Evolutionary conservation across 169 alveolate species (phyloP), one percentile per base, ranked within the genome.

Genomic region (Cryptosporidium ryanae): DNA sequence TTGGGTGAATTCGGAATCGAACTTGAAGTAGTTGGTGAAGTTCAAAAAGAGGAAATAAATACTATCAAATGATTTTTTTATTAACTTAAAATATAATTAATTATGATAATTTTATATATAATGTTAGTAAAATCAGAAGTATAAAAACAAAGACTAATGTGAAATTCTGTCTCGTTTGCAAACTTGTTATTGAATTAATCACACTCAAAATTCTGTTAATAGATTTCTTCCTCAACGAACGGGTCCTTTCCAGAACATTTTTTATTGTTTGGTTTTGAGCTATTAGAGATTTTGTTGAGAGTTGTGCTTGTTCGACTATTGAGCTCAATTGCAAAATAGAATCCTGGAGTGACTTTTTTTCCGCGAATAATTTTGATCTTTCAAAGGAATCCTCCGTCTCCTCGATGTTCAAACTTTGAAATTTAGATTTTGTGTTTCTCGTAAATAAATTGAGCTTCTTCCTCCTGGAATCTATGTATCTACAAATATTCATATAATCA

Each of bases 401-500:
- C 46, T 38, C 46, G 3, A 32, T 29, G 15, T 57, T 21, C 57
- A 70, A n/a, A 10, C 32, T 70, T 61, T 70, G 84, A 57, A 52
- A 70, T 32, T 70, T 31, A 1, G 34, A 17, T 57, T 18, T 43
- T 2, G 34, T n/a, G 12, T 57, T 34, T 31, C 54, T 70, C 25
- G 17, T 17, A 70, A 70, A 70, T 32, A 70, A 61, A 4, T 23
- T 70, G 13, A 34, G 29, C 8, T 31, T 50, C 43, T 57, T 70
- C 57, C 57, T 70, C 34, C 84, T 70, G 32, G 84, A 70, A 54
- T 70, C 67, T n/a, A 70, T 70, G 32, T 27, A 70, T 23, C 25
- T 50, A 54, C 84, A 70, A 31, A 70, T 70, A 34, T 57, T 57
- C 8, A n/a, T 54, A 32, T 70, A 70, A 31, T 70, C 84, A 18